A percentile compares a stretch with the other conserved stretches of the same genome.
Evolutionary conservation across 192 early-diverging fungal genomes (phyloP).

Genomic region (Chytriomyces sp.): DNA sequence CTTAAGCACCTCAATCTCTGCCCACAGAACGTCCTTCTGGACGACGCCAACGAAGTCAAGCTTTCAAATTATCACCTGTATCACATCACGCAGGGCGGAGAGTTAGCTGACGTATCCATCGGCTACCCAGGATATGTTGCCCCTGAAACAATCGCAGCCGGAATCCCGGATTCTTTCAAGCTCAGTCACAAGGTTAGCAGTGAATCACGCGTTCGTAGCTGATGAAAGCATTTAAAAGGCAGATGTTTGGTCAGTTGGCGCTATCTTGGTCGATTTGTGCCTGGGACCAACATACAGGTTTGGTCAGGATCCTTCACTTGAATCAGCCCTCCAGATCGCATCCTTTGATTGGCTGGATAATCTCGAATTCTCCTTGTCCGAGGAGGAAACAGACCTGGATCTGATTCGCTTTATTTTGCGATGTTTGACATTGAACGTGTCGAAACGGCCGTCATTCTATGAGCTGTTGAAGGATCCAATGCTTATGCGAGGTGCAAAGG

Average conservation of each 20-base stretch:
- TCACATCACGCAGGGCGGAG: constrained; percentile 18
- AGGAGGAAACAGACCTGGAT: neutral
- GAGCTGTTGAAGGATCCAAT: neutral
- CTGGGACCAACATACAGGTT: neutral
- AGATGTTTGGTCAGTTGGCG: constrained; percentile 23
- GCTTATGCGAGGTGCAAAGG: neutral
- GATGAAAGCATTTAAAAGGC: neutral
- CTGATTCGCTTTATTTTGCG: neutral
- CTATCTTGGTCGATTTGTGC: constrained; percentile 5
- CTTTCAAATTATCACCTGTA: constrained; percentile 20
- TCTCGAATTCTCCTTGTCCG: no score
- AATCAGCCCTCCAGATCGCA: neutral
- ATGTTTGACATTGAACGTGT: neutral
- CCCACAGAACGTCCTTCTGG: neutral
- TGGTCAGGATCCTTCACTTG: neutral
- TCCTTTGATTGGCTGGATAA: no score
- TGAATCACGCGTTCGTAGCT: neutral
- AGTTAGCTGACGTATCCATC: neutral
- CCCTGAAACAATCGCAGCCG: neutral
- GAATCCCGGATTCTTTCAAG: neutral
- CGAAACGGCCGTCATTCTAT: neutral
- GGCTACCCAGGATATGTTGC: constrained; percentile 18
- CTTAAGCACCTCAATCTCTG: neutral
- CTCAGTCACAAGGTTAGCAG: neutral
- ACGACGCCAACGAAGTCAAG: neutral